Percentiles rank a stretch among this genome's conserved stretches.
Conservation (phyloP, 164 flowering plant genomes). For the Magnolia kwangsiensis region DNA sequence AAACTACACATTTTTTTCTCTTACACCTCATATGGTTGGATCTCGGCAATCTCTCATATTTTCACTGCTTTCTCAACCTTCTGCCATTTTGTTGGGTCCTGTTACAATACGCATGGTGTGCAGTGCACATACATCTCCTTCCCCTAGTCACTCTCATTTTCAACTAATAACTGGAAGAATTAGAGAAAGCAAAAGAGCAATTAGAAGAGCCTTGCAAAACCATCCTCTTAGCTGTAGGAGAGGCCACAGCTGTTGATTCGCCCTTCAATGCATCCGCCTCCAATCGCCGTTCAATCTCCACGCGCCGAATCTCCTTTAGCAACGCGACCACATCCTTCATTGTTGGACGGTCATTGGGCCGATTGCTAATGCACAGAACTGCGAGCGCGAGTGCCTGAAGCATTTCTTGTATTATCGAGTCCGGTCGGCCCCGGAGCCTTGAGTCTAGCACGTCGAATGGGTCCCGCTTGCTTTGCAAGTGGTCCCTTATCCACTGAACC, state of each 20-base stretch:
- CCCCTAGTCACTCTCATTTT: background rate
- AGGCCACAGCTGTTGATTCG: constrained; percentile 12
- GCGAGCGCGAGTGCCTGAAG: constrained; percentile 79
- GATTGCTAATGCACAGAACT: constrained; percentile 59
- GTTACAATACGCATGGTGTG: background rate
- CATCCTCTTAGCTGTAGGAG: constrained; percentile 31
- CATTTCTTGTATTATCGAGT: constrained; percentile 79
- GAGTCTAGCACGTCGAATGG: constrained; percentile 67
- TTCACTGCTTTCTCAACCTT: background rate
- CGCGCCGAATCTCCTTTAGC: constrained; percentile 74
- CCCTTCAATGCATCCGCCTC: constrained; percentile 39
- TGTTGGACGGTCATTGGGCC: constrained; percentile 67
- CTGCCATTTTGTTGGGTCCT: background rate
- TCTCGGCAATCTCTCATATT: background rate
- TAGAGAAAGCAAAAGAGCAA: constrained; percentile 79
- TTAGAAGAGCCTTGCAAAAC: constrained; percentile 61
- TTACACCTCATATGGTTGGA: background rate
- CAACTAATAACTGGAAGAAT: constrained; percentile 37
- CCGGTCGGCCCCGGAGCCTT: constrained; percentile 68
- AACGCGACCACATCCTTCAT: constrained; percentile 93
- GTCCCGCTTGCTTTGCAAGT: constrained; percentile 50
- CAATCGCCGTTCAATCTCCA: constrained; percentile 29
- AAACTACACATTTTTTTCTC: background rate
- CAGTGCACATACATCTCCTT: background rate
- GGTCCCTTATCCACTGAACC: constrained; percentile 86